Conservation (phyloP, 441 rosid genomes). For the Iberis amara region DNA sequence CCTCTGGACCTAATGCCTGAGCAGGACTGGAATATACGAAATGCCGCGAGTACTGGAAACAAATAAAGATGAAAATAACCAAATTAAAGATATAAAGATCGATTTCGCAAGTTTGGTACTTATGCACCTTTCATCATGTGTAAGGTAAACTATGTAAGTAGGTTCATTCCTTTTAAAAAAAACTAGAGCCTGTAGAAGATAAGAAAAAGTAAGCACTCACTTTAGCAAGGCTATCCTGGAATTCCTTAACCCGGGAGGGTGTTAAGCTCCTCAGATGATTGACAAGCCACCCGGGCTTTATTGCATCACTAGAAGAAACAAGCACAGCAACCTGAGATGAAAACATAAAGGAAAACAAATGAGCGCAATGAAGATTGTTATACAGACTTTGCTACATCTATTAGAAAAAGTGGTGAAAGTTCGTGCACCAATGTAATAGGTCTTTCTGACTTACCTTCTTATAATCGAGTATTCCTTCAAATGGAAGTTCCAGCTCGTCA, state of each 20-base stretch:
- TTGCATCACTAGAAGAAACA: conserved; percentile 70
- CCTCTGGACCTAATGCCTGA: conserved; percentile 90
- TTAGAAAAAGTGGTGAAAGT: background rate
- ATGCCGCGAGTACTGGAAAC: conserved; percentile 73
- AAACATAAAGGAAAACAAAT: background rate
- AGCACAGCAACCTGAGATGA: conserved; percentile 58
- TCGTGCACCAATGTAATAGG: background rate
- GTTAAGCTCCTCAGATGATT: conserved; percentile 48
- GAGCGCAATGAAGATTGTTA: background rate
- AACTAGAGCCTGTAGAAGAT: too few species aligned
- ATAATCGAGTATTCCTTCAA: conserved; percentile 79
- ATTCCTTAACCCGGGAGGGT: conserved; percentile 42
- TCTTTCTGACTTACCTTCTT: conserved; percentile 43
- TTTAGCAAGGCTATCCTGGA: conserved; percentile 58
- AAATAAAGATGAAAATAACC: conserved; percentile 3
- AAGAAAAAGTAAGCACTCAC: conserved; percentile 32
- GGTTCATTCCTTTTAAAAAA: too few species aligned
- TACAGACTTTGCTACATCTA: background rate
- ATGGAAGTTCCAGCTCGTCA: conserved; percentile 82
- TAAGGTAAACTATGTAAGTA: background rate
- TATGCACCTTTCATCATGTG: background rate
- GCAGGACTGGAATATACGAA: conserved; percentile 84
- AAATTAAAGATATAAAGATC: too few species aligned
- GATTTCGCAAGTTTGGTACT: background rate
- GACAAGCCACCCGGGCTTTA: conserved; percentile 63